Evolutionary conservation across 306 rosid genomes (phyloP), one percentile per base, ranked within the genome.

Genomic region (Acacia melanoxylon): DNA sequence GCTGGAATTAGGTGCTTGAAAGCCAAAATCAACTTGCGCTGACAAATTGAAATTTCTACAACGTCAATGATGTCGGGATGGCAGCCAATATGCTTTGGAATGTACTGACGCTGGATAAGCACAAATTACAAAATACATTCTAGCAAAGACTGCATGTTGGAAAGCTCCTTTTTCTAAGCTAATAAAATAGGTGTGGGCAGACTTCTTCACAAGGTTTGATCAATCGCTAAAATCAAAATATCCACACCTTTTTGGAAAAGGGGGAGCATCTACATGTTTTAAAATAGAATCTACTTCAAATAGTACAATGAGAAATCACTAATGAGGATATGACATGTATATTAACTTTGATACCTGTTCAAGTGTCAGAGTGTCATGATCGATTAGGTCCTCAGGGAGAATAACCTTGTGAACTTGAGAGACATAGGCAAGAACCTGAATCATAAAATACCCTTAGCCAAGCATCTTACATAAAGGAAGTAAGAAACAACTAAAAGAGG

Each of bases 391-490:
- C 81, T 89, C 91, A 0, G 99, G 99, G 75, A 96, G 91, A 76
- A 90, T 85, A 79, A 96, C 83, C 79, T 88, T 88, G 78, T 96
- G 93, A 83, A 96, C 99, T 96, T 96, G 97, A 72, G 99, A 93
- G 62, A 96, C 99, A 90, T 91, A 96, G 61, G 99, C 97, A 82
- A 93, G 83, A 83, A 96, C 83, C 99, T 96, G 90, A 84, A 68
- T 76, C 81, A 74, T 74, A 72, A 74, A 46, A 71, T 73, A 76
- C 56, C 79, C 58, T 82, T 48, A 82, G 75, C 76, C 75, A 72
- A 72, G 72, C 19, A 68, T 72, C 56, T 76, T 51, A 12, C 6
- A 67, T 66, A 78, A 25, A 49, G 41, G 35, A 54, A 54, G 61
- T 54, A 54, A 8, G 25, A n/a, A 65, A 49, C 9, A 59, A 75